A percentile compares a stretch with the other conserved stretches of the same genome.
phyloP scores from a whole-genome alignment of 2,329 filamentous ascomycete species.

The Penicillium sp. region DNA sequence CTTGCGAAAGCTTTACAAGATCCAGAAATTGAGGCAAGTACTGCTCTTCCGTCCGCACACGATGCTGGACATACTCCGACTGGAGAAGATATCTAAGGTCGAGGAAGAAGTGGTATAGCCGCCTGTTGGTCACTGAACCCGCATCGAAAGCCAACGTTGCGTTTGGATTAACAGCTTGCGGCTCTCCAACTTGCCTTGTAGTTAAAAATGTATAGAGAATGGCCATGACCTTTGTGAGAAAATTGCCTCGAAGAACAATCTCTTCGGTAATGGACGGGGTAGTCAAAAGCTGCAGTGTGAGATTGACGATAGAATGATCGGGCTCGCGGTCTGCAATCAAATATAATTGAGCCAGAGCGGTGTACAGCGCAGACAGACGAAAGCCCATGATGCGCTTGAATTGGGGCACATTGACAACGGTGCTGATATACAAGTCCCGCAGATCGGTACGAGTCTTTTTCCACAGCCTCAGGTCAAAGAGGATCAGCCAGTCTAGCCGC shows the following conservation, averaged over 20 bases:
- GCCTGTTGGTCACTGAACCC: constrained; percentile 86
- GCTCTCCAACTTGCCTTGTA: constrained; percentile 89
- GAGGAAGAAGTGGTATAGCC: constrained; percentile 96
- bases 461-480: constrained; percentile 94
- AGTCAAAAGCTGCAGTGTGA: constrained; percentile 93
- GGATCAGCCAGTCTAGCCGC: constrained; percentile 84
- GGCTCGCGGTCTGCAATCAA: constrained; percentile 93
- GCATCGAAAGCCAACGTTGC: constrained; percentile 89
- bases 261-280: constrained; percentile 95
- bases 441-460: constrained; percentile 89
- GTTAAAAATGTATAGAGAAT: constrained; percentile 97
- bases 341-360: constrained; percentile 85
- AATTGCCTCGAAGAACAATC: constrained; percentile 90
- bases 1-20: constrained; percentile 90
- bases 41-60: constrained; percentile 72
- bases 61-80: constrained; percentile 80
- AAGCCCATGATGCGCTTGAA: constrained; percentile 93
- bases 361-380: constrained; percentile 92
- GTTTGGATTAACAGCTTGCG: constrained; percentile 77
- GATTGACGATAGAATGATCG: constrained; percentile 96
- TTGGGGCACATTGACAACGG: constrained; percentile 87
- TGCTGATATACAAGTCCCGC: constrained; percentile 90
- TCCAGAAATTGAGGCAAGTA: constrained; percentile 95
- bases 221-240: constrained; percentile 87
- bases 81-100: constrained; percentile 88